These are phyloP conservation scores for Thymus quinquecostatus DNA, from an alignment of 257 asterid species.

Conservation along the genomic window DNA sequence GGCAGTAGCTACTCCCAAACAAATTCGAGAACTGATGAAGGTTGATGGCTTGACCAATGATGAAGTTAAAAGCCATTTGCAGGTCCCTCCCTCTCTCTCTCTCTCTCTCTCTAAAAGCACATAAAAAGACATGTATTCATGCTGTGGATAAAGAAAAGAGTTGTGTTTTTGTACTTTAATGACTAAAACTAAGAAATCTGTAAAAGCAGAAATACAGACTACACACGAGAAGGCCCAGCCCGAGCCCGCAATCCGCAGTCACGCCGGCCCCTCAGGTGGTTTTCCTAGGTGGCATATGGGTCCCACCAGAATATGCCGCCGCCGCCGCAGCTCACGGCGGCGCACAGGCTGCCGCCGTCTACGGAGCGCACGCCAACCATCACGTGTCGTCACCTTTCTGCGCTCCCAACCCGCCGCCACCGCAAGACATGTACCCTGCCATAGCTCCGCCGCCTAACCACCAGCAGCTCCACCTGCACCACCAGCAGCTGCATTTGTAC, in stretches of 20 bases:
- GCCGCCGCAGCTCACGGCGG: slow-evolving; percentile 69
- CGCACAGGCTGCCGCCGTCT: slow-evolving; percentile 49
- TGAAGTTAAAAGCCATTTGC: slow-evolving; percentile 98
- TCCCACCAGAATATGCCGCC: slow-evolving; percentile 77
- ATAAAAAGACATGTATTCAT: background rate
- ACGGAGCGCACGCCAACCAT: slow-evolving; percentile 63
- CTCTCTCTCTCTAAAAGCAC: background rate
- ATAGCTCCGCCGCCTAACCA: slow-evolving; percentile 49
- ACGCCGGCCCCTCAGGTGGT: slow-evolving; percentile 72
- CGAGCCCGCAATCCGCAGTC: slow-evolving; percentile 73
- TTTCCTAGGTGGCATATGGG: slow-evolving; percentile 93
- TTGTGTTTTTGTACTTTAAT: slow-evolving; percentile 23
- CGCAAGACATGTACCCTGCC: slow-evolving; percentile 63
- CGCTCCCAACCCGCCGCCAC: slow-evolving; percentile 37
- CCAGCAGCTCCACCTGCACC: slow-evolving; percentile 52
- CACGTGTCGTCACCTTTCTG: slow-evolving; percentile 52
- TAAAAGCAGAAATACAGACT: slow-evolving; percentile 83
- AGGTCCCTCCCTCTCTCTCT: slow-evolving; percentile 49
- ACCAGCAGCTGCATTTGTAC: slow-evolving; percentile 69
- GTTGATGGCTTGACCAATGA: slow-evolving; percentile 98
- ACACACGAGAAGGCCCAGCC: slow-evolving; percentile 97
- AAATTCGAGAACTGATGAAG: slow-evolving; percentile 93
- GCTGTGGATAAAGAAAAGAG: slow-evolving; percentile 22
- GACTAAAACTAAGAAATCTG: slow-evolving; percentile 4
- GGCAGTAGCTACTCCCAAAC: slow-evolving; percentile 97